Conservation (phyloP, 768 basidiomycete genomes). For the Fomitopsis pulvina region DNA sequence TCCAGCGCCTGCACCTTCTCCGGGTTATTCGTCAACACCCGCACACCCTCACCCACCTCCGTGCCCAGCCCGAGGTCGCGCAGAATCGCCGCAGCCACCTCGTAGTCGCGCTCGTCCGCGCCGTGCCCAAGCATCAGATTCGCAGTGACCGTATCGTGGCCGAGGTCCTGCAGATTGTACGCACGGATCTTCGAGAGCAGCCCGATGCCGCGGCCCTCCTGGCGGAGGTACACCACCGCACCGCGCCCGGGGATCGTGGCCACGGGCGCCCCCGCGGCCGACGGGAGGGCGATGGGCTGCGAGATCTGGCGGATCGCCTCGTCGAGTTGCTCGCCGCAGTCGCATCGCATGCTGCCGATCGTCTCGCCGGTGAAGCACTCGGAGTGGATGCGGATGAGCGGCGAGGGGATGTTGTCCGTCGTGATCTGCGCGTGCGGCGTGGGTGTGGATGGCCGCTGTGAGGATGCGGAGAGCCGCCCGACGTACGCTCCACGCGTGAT, state of each 20-base stretch:
- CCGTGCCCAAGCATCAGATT: slow-evolving; percentile 92
- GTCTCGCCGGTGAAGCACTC: slow-evolving; percentile 99
- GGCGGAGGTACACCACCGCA: slow-evolving; percentile 90
- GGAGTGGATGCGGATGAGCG: slow-evolving; percentile 92
- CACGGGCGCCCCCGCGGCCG: slow-evolving; percentile 19
- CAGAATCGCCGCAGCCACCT: slow-evolving; percentile 84
- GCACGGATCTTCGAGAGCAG: slow-evolving; percentile 92
- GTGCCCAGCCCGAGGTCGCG: slow-evolving; percentile 76
- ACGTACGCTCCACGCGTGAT: slow-evolving; percentile 92
- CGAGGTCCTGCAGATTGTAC: slow-evolving; percentile 96
- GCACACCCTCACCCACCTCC: slow-evolving; percentile 49
- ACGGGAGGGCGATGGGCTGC: slow-evolving; percentile 49
- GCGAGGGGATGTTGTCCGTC: slow-evolving; percentile 45
- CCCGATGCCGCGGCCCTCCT: slow-evolving; percentile 97
- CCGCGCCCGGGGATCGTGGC: slow-evolving; percentile 77
- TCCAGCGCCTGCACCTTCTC: slow-evolving; percentile 90
- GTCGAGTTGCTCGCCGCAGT: slow-evolving; percentile 97
- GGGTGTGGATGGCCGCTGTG: slow-evolving; percentile 29
- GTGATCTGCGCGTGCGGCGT: slow-evolving; percentile 8
- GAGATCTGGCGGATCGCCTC: slow-evolving; percentile 92
- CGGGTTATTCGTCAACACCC: slow-evolving; percentile 94
- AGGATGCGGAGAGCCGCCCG: slow-evolving; percentile 64
- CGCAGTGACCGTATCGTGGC: slow-evolving; percentile 97
- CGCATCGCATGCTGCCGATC: slow-evolving; percentile 95
- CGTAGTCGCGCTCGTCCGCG: slow-evolving; percentile 92